Evolutionary conservation across 495 filamentous ascomycete genomes (phyloP).

Genomic region (Penicillium daleae): DNA sequence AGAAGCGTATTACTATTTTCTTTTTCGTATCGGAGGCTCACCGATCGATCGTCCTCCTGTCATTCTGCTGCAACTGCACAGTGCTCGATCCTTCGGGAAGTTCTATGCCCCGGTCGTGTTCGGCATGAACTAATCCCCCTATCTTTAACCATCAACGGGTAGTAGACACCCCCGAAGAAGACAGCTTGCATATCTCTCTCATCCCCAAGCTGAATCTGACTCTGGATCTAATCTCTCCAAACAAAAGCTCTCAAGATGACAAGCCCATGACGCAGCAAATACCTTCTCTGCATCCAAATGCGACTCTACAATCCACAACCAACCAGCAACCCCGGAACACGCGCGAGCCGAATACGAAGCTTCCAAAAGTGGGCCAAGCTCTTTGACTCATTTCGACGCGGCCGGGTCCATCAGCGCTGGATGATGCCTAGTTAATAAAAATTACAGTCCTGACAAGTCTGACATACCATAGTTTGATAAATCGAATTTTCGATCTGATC

Average conservation of each 20-base stretch:
- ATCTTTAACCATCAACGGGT: background rate
- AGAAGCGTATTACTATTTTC: background rate
- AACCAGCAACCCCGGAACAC: background rate
- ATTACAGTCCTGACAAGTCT: too few species aligned
- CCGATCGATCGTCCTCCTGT: slow-evolving; percentile 1
- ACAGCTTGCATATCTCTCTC: background rate
- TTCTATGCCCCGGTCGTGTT: background rate
- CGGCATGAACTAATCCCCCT: background rate
- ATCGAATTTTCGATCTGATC: background rate
- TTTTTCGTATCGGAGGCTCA: background rate
- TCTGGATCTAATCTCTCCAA: too few species aligned
- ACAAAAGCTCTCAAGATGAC: background rate
- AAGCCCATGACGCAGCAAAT: background rate
- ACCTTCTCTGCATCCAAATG: background rate
- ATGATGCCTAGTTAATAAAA: slow-evolving; percentile 7
- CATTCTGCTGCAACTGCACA: too few species aligned
- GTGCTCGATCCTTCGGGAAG: background rate
- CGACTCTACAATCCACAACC: background rate
- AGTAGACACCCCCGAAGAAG: background rate
- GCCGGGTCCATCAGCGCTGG: background rate
- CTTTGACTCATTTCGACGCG: slow-evolving; percentile 11
- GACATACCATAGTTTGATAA: too few species aligned
- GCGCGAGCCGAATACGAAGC: slow-evolving; percentile 8
- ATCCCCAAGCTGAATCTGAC: too few species aligned
- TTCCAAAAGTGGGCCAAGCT: background rate